phyloP scores from a whole-genome alignment of 148 eudicot species.

The Fagopyrum esculentum region DNA sequence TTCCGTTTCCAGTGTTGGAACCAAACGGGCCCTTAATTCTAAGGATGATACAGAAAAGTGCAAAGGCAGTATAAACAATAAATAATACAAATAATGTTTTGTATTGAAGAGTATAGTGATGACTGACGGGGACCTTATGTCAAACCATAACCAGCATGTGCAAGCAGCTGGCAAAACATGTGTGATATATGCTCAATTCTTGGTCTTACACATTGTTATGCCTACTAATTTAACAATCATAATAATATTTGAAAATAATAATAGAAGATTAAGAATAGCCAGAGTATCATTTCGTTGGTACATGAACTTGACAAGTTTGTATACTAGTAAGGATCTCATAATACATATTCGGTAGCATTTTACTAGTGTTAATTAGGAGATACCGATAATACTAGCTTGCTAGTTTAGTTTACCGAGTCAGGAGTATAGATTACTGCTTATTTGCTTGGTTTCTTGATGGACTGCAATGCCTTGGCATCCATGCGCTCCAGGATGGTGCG shows the following conservation, averaged over 20 bases:
- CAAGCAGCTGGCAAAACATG: slow-evolving; percentile 7
- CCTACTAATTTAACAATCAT: neutral
- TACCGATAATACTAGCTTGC: neutral
- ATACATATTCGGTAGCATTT: neutral
- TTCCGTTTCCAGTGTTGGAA: no score
- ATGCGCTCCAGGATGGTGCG: slow-evolving; percentile 54
- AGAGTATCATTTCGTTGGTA: neutral
- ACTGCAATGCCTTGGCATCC: slow-evolving; percentile 55
- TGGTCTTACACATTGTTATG: neutral
- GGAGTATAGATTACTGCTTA: neutral
- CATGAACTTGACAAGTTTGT: no score
- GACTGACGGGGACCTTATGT: neutral
- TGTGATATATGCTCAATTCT: slow-evolving; percentile 7
- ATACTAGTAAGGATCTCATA: neutral
- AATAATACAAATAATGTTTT: neutral
- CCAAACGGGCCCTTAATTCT: neutral
- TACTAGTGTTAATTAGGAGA: neutral
- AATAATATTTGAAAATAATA: neutral
- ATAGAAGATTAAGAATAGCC: neutral
- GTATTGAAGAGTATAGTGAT: neutral
- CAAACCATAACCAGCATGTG: slow-evolving; percentile 5
- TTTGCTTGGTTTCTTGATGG: slow-evolving; percentile 21
- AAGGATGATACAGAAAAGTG: neutral
- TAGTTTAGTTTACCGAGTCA: neutral
- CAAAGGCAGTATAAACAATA: neutral